Evolutionary conservation across 148 eudicot species (phyloP), one percentile per base, ranked within the genome.

Genomic region (Nepenthes gracilis): DNA sequence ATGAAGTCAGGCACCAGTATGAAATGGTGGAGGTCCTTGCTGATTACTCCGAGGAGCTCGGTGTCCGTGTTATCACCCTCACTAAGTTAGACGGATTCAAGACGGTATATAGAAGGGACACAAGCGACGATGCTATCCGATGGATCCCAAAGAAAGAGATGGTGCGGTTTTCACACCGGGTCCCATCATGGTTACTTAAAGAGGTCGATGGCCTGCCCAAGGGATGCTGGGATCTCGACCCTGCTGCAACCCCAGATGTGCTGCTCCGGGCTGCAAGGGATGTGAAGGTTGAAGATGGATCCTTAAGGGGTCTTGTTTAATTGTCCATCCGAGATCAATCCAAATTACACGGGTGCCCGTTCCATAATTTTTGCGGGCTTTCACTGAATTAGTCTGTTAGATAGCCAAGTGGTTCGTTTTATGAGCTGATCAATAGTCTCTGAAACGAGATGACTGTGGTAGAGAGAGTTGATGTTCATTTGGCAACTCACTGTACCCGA

Each of bases 221-320:
- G 9, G 99, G 83, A 10, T 88, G 99, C 66, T 93, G 96, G 96
- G 99, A 93, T 72, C 77, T 93, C 33, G 99, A 93, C 70, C 95
- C 99, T n/a, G 99, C 99, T 61, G 99, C 98, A 0, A 93, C 80
- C 23, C 98, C 98, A 50, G 89, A 84, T 4, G 85, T 80, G 63
- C 91, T 92, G 50, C 95, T 92, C 57, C 80, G 61, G 67, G 77
- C 73, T 34, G 76, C 59, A 43, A 67, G 56, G n/a, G 69, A 51
- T 36, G 77, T 78, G 52, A 60, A 69, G 66, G 59, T 54, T 33
- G 81, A 65, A 64, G 80, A 23, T 23, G 23, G 23, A 23, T 23
- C 23, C 23, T 23, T 23, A 23, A 23, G 23, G 23, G 23, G 23
- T 23, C 23, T 23, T 23, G 23, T 23, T 23, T 23, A 23, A 23